Evolutionary conservation across 2,329 filamentous ascomycete species (phyloP), one percentile per base, ranked within the genome.

Genomic region (Beauveria asiatica): DNA sequence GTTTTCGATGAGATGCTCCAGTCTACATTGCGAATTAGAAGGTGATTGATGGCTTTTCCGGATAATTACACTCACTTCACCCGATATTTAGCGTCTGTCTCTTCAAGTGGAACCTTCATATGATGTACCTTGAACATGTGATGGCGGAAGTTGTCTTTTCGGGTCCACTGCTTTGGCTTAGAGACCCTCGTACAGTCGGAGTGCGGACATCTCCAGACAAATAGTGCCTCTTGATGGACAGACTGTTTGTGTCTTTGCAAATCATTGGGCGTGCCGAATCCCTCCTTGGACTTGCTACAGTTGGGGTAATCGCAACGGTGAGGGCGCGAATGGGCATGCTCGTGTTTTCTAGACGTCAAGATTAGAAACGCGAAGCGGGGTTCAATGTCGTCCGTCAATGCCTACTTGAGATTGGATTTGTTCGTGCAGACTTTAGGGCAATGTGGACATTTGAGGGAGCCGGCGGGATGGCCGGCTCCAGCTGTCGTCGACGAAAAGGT

Each of bases 141-240:
- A 41, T 87, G 84, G 62, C 86, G 86, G 71, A 96, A 96, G 68
- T 97, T 97, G 72, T 97, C 92, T 55, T 86, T 78, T 23, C 92
- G 83, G 1, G 88, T 87, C 90, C 90, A 96, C 41, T 80, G 75
- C 70, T 95, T 96, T 1, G 76, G 62, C 16, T 33, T 27, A 6
- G 56, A 57, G 45, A 67, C 70, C 7, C 62, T 61, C 6, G 61
- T 62, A 50, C 70, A 72, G 17, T 61, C 50, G 68, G 61, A 9
- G 41, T 62, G 51, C 30, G 30, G 30, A 11, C 70, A 73, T 2
- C 61, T 53, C 42, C 65, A 65, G 1, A 64, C 67, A 21, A 65
- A 61, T 4, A 63, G 63, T 8, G 62, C 57, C 10, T 76, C 63
- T 78, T 85, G 67, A 69, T 96, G 92, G 6, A 89, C 85, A 62